Conservation (phyloP, 176 grass and related monocot species). For the Themeda triandra region DNA sequence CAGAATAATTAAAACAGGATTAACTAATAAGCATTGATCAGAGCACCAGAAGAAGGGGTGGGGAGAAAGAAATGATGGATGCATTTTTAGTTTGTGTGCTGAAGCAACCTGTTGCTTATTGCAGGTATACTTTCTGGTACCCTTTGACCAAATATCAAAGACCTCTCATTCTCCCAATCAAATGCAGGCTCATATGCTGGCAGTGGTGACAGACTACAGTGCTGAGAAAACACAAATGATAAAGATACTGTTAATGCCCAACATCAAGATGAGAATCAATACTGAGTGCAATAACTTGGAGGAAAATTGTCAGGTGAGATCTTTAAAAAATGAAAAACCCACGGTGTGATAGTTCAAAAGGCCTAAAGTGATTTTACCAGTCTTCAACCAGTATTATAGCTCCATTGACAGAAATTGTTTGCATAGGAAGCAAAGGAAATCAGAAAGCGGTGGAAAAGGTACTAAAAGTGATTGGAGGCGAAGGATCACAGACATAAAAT, state of each 20-base stretch:
- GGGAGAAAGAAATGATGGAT: not conserved
- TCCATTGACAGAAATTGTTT: not conserved
- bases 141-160: conserved; percentile 95
- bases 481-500: not conserved
- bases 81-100: conserved; percentile 24
- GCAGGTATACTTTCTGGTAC: conserved; percentile 70
- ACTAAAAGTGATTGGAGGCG: not conserved
- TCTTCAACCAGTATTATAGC: not conserved
- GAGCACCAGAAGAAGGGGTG: not conserved
- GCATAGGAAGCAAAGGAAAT: not conserved
- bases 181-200: conserved; percentile 93
- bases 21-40: conserved; percentile 6
- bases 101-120: conserved; percentile 73
- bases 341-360: not conserved
- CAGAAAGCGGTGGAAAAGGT: not conserved
- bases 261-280: conserved; percentile 23
- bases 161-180: conserved; percentile 99
- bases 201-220: conserved; percentile 78
- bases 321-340: not conserved
- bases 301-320: not conserved
- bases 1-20: conserved; percentile 36
- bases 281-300: not conserved
- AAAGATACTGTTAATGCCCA: conserved; percentile 12
- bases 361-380: conserved; percentile 20
- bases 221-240: conserved; percentile 59